Evolutionary conservation across 75 land plant genomes (phyloP), one percentile per base, ranked within the genome.

Genomic region (Sequoiadendron giganteum): DNA sequence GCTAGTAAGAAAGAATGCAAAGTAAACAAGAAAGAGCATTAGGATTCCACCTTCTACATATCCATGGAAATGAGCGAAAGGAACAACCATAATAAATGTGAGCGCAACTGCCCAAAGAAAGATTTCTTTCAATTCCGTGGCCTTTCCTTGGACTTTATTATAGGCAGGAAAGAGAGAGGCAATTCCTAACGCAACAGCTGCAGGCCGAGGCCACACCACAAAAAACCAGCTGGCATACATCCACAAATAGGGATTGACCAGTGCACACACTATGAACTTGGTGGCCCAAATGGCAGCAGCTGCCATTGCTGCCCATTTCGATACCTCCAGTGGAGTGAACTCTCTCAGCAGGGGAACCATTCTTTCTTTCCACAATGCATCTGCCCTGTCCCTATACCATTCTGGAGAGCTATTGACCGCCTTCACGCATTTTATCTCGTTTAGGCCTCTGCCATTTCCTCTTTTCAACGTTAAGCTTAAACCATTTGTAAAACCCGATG

Each of bases 41-140:
- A 93, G 73, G 0, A 96, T 96, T 95, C 94, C 95, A 30, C 98
- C 98, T 87, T 96, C 93, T 32, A 97, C 85, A 75, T 91, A 97
- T 32, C 99, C 96, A 87, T 97, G 93, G 88, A 93, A 88, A 85
- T 91, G 92, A 3, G 95, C 99, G 15, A 94, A 93, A 3, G 98
- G 99, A 28, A 85, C 86, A 3, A 85, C 16, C 13, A 85, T 85
- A 28, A 85, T 32, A 52, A 13, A 56, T 47, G 68, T 85, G 58
- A 85, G 16, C 11, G 86, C 86, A 47, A 65, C 70, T 54, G 70
- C 86, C 8, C 55, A 21, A 36, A 54, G 34, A 36, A 85, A 45
- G 14, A 48, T 45, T 58, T 85, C 58, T 28, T 85, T 65, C 47
- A 47, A 49, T 85, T 85, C 55, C 8, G 32, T 77, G 36, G 16